Conservation (phyloP, 1,284 basidiomycete species). For the Cutaneotrichosporon arboriforme region DNA sequence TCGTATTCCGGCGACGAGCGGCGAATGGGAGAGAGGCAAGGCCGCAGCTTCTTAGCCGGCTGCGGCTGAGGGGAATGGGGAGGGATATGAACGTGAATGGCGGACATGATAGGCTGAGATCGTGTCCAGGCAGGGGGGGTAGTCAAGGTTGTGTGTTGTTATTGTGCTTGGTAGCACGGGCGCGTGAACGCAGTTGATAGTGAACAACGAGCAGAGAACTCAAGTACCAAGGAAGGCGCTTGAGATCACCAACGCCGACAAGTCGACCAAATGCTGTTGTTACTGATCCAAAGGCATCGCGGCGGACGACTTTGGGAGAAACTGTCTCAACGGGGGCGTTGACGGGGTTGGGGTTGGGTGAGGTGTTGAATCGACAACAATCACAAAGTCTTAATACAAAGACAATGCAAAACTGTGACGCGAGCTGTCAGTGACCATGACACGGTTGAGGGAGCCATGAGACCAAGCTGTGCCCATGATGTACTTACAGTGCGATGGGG, state of each 20-base stretch:
- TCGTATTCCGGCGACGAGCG: not conserved
- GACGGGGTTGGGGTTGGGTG: no score
- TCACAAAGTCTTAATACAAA: no score
- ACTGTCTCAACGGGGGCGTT: not conserved
- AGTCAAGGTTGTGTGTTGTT: not conserved
- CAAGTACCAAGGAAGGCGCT: not conserved
- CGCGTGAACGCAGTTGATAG: not conserved
- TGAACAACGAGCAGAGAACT: not conserved
- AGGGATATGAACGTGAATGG: constrained; percentile 7
- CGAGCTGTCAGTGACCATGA: no score
- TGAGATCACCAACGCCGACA: constrained; percentile 1
- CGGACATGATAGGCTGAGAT: constrained; percentile 9
- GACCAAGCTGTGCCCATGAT: no score
- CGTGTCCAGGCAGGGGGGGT: not conserved
- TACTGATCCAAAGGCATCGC: constrained; percentile 4
- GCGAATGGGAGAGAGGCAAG: constrained; percentile 38
- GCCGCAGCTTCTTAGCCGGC: constrained; percentile 33
- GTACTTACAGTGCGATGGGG: no score
- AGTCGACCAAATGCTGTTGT: constrained; percentile 1
- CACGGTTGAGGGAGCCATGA: no score
- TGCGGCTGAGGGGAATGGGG: constrained; percentile 10
- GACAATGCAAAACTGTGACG: no score
- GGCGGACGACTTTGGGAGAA: not conserved
- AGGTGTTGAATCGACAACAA: no score
- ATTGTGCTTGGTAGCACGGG: not conserved